Evolutionary conservation across 768 basidiomycete genomes (phyloP).

Genomic region (Panaeolus papilionaceus): DNA sequence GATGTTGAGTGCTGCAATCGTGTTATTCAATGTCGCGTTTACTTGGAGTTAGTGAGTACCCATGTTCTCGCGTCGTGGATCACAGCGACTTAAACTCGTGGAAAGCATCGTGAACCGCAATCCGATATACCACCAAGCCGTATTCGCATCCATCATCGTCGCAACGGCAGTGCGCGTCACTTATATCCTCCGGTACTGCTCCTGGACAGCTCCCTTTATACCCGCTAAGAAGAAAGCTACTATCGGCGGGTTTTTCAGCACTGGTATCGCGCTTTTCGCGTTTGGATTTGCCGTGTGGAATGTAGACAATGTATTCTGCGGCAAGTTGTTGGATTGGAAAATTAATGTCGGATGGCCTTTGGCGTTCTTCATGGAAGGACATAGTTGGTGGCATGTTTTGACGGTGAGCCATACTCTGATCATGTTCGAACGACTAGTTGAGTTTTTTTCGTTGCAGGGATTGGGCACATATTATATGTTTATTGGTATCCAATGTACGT

Average conservation of each 20-base stretch:
- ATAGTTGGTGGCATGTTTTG: conserved; percentile 79
- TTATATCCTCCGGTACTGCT: conserved; percentile 50
- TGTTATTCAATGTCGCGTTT: conserved; percentile 64
- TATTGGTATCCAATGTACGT: conserved; percentile 58
- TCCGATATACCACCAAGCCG: conserved; percentile 80
- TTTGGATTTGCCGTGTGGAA: conserved; percentile 82
- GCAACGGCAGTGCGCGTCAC: conserved; percentile 50
- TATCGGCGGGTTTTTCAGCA: conserved; percentile 53
- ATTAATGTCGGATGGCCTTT: conserved; percentile 63
- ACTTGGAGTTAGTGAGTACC: conserved; percentile 75
- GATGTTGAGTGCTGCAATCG: conserved; percentile 41
- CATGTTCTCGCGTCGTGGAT: conserved; percentile 7
- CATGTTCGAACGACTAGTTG: neutral
- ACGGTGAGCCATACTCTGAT: conserved; percentile 47
- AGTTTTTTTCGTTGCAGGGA: conserved; percentile 38
- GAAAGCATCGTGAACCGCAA: conserved; percentile 69
- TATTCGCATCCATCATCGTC: conserved; percentile 69
- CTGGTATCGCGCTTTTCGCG: conserved; percentile 61
- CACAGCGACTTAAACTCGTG: conserved; percentile 14
- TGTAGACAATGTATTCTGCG: conserved; percentile 80
- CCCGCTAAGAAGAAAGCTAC: conserved; percentile 46
- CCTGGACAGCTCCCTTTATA: conserved; percentile 45
- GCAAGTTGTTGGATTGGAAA: conserved; percentile 61
- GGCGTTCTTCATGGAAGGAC: conserved; percentile 74
- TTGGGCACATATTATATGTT: conserved; percentile 59